These are phyloP conservation scores for Diplodia mutila DNA, from an alignment of 2,329 filamentous ascomycete species.

Conservation along the genomic window DNA sequence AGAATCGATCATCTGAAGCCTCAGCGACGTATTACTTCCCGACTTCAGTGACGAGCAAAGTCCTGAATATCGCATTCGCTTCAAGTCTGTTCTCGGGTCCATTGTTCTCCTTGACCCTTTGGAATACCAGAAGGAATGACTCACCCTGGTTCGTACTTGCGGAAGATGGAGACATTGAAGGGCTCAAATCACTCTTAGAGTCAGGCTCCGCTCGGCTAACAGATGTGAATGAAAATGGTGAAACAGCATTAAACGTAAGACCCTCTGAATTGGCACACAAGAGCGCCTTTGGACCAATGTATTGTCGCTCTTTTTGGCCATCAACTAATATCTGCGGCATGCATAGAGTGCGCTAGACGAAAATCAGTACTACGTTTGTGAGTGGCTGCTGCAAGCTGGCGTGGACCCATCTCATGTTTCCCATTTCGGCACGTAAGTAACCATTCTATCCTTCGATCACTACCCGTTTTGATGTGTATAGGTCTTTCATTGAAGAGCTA, in stretches of 20 bases:
- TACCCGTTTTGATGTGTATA: neutral
- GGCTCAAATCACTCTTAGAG: neutral
- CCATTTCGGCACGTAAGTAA: neutral
- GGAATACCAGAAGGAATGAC: neutral
- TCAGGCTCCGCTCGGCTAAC: neutral
- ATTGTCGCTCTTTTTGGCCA: neutral
- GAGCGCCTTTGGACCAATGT: neutral
- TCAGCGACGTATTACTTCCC: conserved; percentile 1
- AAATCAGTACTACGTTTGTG: neutral
- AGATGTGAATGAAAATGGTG: neutral
- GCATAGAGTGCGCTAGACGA: neutral
- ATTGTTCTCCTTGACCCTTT: neutral
- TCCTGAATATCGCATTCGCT: neutral
- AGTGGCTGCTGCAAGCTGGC: neutral
- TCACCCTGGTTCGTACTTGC: neutral
- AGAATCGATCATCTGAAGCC: neutral
- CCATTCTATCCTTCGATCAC: neutral
- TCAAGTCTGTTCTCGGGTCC: neutral
- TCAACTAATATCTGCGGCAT: neutral
- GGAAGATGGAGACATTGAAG: neutral
- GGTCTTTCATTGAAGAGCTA: neutral
- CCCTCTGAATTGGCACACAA: neutral
- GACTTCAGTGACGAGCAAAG: neutral
- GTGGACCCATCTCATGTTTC: neutral
- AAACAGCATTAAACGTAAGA: conserved; percentile 7